phyloP scores from a whole-genome alignment of 192 early-diverging fungal species.

The Thamnidium elegans region DNA sequence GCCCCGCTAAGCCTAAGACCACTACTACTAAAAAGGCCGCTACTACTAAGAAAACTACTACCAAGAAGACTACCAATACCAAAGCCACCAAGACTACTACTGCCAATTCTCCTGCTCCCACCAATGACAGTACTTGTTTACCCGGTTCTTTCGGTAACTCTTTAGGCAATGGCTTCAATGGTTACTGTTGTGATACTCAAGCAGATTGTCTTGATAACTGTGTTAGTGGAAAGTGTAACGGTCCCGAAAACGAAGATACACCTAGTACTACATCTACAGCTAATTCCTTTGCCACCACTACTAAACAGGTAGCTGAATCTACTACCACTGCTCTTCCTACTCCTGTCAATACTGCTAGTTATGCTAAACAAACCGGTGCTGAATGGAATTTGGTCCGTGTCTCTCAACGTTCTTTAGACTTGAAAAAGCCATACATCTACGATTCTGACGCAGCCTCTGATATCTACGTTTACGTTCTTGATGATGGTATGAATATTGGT shows the following conservation, averaged over 20 bases:
- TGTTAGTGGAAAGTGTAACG: neutral
- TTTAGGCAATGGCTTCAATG: neutral
- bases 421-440: slow-evolving; percentile 22
- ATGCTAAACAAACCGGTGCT: slow-evolving; percentile 53
- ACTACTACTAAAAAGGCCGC: neutral
- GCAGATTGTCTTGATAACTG: slow-evolving; percentile 11
- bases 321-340: slow-evolving; percentile 2
- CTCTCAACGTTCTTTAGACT: slow-evolving; percentile 58
- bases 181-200: neutral
- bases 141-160: neutral
- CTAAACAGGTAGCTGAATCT: slow-evolving; percentile 34
- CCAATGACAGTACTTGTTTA: neutral
- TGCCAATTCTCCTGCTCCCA: neutral
- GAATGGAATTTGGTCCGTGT: slow-evolving; percentile 87
- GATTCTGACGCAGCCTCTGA: slow-evolving; percentile 27
- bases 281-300: too few species aligned
- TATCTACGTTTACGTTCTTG: slow-evolving; percentile 60
- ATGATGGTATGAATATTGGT: slow-evolving; percentile 52
- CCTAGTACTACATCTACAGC: too few species aligned
- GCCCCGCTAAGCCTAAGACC: neutral
- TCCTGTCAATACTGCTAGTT: neutral
- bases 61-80: slow-evolving; percentile 32
- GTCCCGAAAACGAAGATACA: too few species aligned
- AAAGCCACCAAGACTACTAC: slow-evolving; percentile 18
- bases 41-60: neutral